Evolutionary conservation across 2,329 filamentous ascomycete genomes (phyloP), one percentile per base, ranked within the genome.

Genomic region (Emmonsiellopsis sp.): DNA sequence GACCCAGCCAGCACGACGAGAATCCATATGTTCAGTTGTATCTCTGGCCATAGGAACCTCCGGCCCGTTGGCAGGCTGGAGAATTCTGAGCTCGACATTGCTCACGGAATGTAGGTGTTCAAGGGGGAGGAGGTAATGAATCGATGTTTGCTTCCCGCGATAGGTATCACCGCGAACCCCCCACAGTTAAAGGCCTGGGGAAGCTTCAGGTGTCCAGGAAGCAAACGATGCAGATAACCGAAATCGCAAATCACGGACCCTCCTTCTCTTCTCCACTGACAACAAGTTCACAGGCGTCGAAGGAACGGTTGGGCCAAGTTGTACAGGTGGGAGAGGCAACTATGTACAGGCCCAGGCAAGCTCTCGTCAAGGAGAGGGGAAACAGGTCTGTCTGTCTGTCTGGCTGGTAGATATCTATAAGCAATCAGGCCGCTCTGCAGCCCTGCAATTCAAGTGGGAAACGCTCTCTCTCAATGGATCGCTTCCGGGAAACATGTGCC

Each of bases 11-110:
- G 72, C 65, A 84, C 82, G 59, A 83, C 72, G 60, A 84, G 77
- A 51, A 81, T 78, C 82, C 82, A 85, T 62, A 83, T 68, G 62
- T 84, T 84, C 59, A 85, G 74, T 62, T 84, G 81, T 48, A 79
- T 72, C 66, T 84, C 81, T 2, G 82, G 82, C 82, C 82, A 85
- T 70, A 77, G 79, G 71, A 84, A 84, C 61, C 76, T 69, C 16
- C 71, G 69, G 26, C 11, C 32, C 9, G 41, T 51, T 9, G 31
- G 52, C 7, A 53, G 51, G n/a, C 49, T 20, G 20, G 50, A 53
- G 37, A 50, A 54, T 3, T 54, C 43, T 32, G 38, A 42, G 26
- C 49, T 43, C 15, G 40, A 51, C 26, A 51, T 43, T 2, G 37
- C 6, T 35, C 20, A 15, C 7, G 20, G 16, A 41, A 16, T 50